Evolutionary conservation across 306 rosid species (phyloP).

Genomic region (Sphenostylis stenocarpa): DNA sequence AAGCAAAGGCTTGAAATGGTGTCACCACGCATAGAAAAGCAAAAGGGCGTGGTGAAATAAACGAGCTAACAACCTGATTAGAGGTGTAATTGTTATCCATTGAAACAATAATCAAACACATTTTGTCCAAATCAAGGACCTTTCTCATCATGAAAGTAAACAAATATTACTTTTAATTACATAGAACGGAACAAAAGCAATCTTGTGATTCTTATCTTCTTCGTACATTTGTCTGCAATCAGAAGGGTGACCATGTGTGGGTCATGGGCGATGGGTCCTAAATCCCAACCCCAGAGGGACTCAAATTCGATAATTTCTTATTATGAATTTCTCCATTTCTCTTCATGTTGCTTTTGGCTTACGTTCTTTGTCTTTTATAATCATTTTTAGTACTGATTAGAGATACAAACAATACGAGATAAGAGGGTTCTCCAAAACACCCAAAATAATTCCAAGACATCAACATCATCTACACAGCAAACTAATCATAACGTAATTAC

Average conservation of each 20-base stretch:
- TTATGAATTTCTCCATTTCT: background rate
- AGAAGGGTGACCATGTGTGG: conserved; percentile 8
- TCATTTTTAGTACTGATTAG: background rate
- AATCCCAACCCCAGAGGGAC: background rate
- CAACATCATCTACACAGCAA: conserved; percentile 30
- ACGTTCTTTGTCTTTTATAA: conserved; percentile 24
- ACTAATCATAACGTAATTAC: conserved; percentile 13
- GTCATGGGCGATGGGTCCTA: background rate
- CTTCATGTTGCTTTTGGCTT: conserved; percentile 10
- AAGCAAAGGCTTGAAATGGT: background rate
- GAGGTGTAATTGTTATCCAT: conserved; percentile 11
- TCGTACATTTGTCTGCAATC: background rate
- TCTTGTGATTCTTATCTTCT: background rate
- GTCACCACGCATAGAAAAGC: background rate
- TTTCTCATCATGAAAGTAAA: background rate
- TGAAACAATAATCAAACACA: conserved; percentile 17
- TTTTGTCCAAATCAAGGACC: conserved; percentile 7
- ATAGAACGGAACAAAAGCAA: conserved; percentile 1
- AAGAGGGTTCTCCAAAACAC: background rate
- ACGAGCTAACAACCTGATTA: conserved; percentile 44
- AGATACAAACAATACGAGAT: background rate
- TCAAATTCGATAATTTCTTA: background rate
- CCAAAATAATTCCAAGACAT: conserved; percentile 17
- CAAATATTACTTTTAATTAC: conserved; percentile 7
- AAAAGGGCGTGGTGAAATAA: conserved; percentile 4